A percentile compares a stretch with the other conserved stretches of the same genome.
Evolutionary conservation across 306 rosid genomes (phyloP).

Genomic region (Vachellia pachyceras): DNA sequence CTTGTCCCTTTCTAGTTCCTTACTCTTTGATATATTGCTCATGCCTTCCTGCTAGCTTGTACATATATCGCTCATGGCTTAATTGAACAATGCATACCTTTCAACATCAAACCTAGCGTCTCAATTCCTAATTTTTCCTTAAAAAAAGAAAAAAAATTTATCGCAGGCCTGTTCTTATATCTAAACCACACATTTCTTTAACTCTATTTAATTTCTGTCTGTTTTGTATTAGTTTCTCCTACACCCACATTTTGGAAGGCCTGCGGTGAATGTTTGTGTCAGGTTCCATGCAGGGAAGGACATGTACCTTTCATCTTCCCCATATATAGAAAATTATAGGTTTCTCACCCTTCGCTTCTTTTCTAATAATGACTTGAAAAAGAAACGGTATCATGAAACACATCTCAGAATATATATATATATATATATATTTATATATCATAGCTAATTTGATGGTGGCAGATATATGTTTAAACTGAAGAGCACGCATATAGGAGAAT

Average conservation of each 20-base stretch:
- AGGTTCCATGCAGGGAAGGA: constrained; percentile 22
- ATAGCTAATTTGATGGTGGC: constrained; percentile 31
- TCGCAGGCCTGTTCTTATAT: background rate
- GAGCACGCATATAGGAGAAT: constrained; percentile 35
- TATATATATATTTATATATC: background rate
- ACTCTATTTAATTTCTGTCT: background rate
- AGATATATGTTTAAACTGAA: constrained; percentile 32
- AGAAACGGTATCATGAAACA: background rate
- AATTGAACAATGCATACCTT: constrained; percentile 49
- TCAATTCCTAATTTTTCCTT: background rate
- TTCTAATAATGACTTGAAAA: constrained; percentile 16
- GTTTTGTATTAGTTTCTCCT: constrained; percentile 16
- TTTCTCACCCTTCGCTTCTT: constrained; percentile 16
- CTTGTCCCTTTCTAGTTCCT: constrained; percentile 55
- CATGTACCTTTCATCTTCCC: constrained; percentile 36
- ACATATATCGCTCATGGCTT: constrained; percentile 46
- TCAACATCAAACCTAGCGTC: constrained; percentile 40
- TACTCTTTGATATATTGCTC: constrained; percentile 37
- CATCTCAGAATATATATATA: background rate
- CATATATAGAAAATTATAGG: background rate
- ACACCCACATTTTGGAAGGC: background rate
- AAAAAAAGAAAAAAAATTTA: background rate
- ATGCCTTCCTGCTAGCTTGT: constrained; percentile 41
- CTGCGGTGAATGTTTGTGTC: constrained; percentile 3
- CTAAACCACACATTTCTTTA: constrained; percentile 4